A percentile compares a stretch with the other conserved stretches of the same genome.
phyloP scores from a whole-genome alignment of 2,329 filamentous ascomycete genomes.

The Dactylella cylindrospora region DNA sequence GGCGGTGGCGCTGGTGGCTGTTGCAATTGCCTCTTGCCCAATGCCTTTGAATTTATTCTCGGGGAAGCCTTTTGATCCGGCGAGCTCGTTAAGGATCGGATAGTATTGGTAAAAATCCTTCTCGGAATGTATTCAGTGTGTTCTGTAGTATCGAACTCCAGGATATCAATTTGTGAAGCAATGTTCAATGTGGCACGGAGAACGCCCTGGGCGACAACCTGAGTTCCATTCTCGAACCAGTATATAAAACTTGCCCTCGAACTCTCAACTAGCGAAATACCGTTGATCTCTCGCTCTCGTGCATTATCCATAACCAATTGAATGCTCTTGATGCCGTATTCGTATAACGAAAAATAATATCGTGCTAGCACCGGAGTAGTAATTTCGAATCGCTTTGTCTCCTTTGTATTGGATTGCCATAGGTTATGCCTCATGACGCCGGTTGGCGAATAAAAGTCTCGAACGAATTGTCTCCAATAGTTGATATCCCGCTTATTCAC shows the following conservation, averaged over 20 bases:
- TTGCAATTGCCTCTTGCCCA: constrained; percentile 57
- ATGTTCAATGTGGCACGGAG: constrained; percentile 77
- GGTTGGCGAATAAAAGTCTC: constrained; percentile 74
- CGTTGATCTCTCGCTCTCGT: constrained; percentile 56
- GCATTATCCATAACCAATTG: constrained; percentile 78
- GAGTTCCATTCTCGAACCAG: constrained; percentile 73
- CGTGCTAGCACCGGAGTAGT: constrained; percentile 76
- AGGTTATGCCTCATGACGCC: constrained; percentile 77
- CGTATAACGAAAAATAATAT: constrained; percentile 87
- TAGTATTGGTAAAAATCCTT: constrained; percentile 58
- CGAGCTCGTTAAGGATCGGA: constrained; percentile 52
- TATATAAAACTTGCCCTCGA: constrained; percentile 78
- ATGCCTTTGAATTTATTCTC: constrained; percentile 60
- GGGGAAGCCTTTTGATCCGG: constrained; percentile 62
- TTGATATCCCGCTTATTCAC: constrained; percentile 62
- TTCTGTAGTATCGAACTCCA: constrained; percentile 74
- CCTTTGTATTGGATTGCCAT: constrained; percentile 58
- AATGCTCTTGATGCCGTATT: constrained; percentile 79
- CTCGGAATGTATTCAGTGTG: constrained; percentile 85
- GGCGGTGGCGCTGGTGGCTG: constrained; percentile 50
- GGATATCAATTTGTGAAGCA: constrained; percentile 76
- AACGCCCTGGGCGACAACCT: constrained; percentile 76
- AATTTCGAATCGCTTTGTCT: constrained; percentile 83
- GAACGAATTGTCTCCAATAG: constrained; percentile 79
- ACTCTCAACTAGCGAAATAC: constrained; percentile 68